phyloP scores from a whole-genome alignment of 257 asterid species.

The Ligustrum vulgare region DNA sequence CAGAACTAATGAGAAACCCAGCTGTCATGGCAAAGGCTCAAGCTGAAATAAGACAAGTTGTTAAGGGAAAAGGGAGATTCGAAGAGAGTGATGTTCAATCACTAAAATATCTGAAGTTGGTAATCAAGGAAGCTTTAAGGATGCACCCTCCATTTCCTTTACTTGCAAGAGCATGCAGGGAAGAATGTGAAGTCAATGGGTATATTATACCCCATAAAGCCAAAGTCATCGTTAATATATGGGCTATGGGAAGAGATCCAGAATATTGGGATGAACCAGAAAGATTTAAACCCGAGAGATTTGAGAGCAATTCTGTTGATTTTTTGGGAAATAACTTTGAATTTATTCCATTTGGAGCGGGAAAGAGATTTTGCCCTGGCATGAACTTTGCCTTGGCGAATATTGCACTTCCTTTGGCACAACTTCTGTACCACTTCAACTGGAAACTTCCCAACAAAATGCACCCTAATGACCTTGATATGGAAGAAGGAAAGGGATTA shows the following conservation, averaged over 20 bases:
- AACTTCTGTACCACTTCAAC: conserved; percentile 18
- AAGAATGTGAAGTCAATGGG: conserved; percentile 9
- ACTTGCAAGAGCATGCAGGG: conserved; percentile 23
- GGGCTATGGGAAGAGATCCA: conserved; percentile 31
- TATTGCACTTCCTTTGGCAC: conserved; percentile 20
- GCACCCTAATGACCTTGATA: background rate
- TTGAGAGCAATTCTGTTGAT: conserved; percentile 20
- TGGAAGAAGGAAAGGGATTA: conserved; percentile 7
- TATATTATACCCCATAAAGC: conserved; percentile 16
- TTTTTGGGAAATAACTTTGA: conserved; percentile 19
- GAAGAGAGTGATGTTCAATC: conserved; percentile 20
- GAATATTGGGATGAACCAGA: conserved; percentile 24
- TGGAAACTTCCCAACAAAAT: conserved; percentile 19
- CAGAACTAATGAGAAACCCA: conserved; percentile 28
- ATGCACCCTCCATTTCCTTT: conserved; percentile 25
- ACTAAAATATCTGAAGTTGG: conserved; percentile 18
- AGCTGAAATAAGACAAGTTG: conserved; percentile 18
- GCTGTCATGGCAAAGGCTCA: conserved; percentile 25
- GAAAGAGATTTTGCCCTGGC: conserved; percentile 28
- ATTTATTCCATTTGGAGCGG: conserved; percentile 28
- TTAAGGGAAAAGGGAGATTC: background rate
- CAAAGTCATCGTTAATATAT: conserved; percentile 24
- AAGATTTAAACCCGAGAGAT: conserved; percentile 25
- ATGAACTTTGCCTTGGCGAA: conserved; percentile 16
- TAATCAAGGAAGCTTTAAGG: conserved; percentile 28